phyloP scores from a whole-genome alignment of 2,329 filamentous ascomycete species.

The Pyricularia grisea region DNA sequence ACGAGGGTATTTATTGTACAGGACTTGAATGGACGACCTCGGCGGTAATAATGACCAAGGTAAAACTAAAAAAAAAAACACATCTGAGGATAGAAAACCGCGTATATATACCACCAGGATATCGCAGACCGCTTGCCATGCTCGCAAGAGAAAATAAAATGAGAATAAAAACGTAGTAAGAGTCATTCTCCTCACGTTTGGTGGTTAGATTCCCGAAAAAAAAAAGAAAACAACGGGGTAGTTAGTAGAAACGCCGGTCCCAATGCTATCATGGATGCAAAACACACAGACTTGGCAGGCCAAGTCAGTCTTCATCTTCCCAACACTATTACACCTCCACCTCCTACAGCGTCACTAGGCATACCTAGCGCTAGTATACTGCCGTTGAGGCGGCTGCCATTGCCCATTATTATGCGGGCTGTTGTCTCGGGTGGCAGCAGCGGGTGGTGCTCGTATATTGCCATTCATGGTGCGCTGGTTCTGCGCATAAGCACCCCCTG shows the following conservation, averaged over 20 bases:
- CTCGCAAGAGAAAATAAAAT: not conserved
- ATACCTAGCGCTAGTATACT: constrained; percentile 4
- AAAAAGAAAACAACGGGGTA: not conserved
- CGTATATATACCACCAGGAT: not conserved
- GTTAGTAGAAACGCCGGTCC: constrained; percentile 3
- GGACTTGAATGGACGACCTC: not conserved
- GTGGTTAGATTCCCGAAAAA: not conserved
- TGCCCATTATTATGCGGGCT: not conserved
- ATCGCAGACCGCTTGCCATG: not conserved
- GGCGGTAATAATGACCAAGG: not conserved
- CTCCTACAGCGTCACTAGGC: constrained; percentile 5
- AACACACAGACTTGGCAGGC: not conserved
- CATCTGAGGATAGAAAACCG: not conserved
- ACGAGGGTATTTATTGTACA: not conserved
- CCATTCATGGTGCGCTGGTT: not conserved
- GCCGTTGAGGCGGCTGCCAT: not conserved
- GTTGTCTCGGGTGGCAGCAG: constrained; percentile 5
- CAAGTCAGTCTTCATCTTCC: not conserved
- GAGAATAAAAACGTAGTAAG: not conserved
- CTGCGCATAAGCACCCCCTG: not conserved
- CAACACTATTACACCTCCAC: not conserved
- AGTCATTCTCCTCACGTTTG: not conserved
- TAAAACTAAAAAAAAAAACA: not conserved
- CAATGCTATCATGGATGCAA: not conserved
- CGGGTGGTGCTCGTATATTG: constrained; percentile 6